Base-by-base conservation (phyloP, 345 rosid species). In the Ceriops decandra region DNA sequence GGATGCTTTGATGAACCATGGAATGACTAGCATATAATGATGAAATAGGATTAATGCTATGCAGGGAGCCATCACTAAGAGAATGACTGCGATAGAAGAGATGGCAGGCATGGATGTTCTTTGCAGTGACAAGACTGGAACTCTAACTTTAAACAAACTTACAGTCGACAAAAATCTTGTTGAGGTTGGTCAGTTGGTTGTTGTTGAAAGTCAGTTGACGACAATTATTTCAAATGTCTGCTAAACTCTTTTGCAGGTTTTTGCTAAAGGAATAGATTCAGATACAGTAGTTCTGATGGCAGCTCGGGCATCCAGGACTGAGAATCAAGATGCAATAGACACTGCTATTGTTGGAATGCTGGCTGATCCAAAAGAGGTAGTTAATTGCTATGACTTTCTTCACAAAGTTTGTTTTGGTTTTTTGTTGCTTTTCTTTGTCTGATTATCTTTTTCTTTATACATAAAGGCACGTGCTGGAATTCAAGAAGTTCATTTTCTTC, bases 41-140 rank as follows among this genome's bases (percentile, higher is more conserved):
- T 69, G 31, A 24, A 64, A 26, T 57, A 11, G 57, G 35, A 63
- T 62, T 26, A 52, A 78, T 57, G 52, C 70, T 59, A 68, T 80
- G 26, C 82, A 93, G 98, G 98, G 99, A 67, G 99, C 99, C 61
- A 95, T 95, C 75, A 95, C 99, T 6, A 95, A 95, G 87, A 88
- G 98, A 82, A 95, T 95, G 99, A 95, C 99, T 58, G 98, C 97
- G 33, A 95, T 95, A 58, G 99, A 95, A 77, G 99, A 91, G 82
- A 95, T 95, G 99, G 99, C 99, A 21, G 98, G 97, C 79, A 93
- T 93, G 98, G 98, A 93, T 73, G 98, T 93, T 72, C 96, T 93
- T 72, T 91, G 98, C 81, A 91, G 99, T 73, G 98, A 95, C 83
- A 95, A 95, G 83, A 95, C 99, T 2, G 98, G 99, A 69, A 91